phyloP scores from a whole-genome alignment of 768 basidiomycete genomes.

The Termitomyces bulborhizus region DNA sequence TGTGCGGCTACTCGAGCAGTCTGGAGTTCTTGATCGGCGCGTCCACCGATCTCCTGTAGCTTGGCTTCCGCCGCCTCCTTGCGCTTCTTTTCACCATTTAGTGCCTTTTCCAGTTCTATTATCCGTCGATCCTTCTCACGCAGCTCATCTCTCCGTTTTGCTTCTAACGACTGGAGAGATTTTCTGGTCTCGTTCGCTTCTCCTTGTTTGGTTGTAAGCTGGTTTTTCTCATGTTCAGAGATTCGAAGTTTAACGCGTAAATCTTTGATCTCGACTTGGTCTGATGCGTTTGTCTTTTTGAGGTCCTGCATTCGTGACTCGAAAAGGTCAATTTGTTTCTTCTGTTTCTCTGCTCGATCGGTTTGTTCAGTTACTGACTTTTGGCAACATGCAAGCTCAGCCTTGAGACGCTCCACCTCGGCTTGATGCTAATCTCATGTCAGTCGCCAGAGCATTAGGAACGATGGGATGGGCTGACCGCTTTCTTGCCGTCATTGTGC shows the following conservation, averaged over 20 bases:
- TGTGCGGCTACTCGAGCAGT: conserved; percentile 26
- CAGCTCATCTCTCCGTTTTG: conserved; percentile 47
- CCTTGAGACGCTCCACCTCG: conserved; percentile 53
- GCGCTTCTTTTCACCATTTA: conserved; percentile 44
- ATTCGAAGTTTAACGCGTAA: conserved; percentile 50
- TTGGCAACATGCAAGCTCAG: conserved; percentile 45
- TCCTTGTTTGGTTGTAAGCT: conserved; percentile 43
- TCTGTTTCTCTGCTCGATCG: conserved; percentile 54
- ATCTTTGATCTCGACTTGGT: conserved; percentile 61
- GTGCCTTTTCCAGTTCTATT: conserved; percentile 47
- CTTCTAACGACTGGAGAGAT: conserved; percentile 41
- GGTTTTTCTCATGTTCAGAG: conserved; percentile 51
- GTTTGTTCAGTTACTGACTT: conserved; percentile 42
- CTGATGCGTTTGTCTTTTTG: conserved; percentile 39
- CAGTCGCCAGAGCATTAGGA: neutral
- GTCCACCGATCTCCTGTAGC: conserved; percentile 35
- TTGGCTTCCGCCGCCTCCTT: conserved; percentile 40
- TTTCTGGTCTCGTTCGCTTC: conserved; percentile 48
- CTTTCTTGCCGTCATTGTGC: conserved; percentile 62
- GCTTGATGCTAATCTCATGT: conserved; percentile 42
- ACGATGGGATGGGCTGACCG: conserved; percentile 31
- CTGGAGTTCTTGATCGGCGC: conserved; percentile 33
- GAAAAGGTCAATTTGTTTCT: conserved; percentile 51
- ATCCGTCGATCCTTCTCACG: conserved; percentile 49
- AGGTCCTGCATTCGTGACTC: conserved; percentile 59